Base-by-base conservation (phyloP, 352 stramenopile species). In the Phytophthora pluvialis region DNA sequence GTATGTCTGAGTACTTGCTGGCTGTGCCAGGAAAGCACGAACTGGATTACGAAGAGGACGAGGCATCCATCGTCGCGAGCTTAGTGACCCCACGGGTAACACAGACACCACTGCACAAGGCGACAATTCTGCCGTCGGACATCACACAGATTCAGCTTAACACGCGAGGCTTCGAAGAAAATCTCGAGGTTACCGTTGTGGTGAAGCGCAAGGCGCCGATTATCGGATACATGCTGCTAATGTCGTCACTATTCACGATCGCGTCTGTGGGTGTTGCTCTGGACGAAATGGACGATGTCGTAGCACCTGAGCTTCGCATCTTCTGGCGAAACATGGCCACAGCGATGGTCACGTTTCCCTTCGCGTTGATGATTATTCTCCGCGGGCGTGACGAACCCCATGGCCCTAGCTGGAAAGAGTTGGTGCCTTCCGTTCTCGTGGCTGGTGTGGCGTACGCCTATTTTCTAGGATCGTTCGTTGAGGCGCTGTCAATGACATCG, bases 291-390 rank as follows among this genome's bases (percentile, higher is more conserved):
- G 72, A 82, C 21, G 50, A 78, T 55, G 75, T 86, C 46, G 72
- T 87, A 7, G 59, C 68, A 2, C 85, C 90, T 11, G 49, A 91
- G 35, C 78, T 97, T 70, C 96, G 96, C 60, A 81, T 97, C 29
- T 90, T 93, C 21, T 97, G 91, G 91, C 77, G 87, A 16, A 89
- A 94, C 57, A 86, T 58, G 29, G 83, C 75, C 16, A 95, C 90
- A 10, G 80, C 69, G 7, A 60, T 93, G 18, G 65, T 79, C 31
- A 83, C 90, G 5, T 64, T 87, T 25, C 71, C 80, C 3, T 65
- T 93, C 4, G 70, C 71, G 44, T 43, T 84, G 31, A 62, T 68
- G 31, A 72, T 84, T 39, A 54, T 88, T 31, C 63, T 73, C 26
- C 70, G 73, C 8, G 66, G 74, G 26, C 32, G 44, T 15, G 64